Evolutionary conservation across 352 stramenopile species (phyloP).

Genomic region (Globisporangium heterothallicum): DNA sequence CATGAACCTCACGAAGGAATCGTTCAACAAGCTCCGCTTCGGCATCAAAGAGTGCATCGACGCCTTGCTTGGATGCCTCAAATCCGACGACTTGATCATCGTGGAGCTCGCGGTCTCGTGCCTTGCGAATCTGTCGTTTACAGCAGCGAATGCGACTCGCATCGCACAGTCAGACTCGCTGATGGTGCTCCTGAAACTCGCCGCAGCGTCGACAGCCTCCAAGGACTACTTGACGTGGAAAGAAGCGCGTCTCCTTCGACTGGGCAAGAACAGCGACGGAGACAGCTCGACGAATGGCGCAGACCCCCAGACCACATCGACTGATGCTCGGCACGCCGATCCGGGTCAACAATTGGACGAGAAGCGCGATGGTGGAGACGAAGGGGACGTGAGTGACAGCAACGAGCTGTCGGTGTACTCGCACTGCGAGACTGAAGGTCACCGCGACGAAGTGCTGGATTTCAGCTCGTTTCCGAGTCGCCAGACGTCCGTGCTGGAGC

Average conservation of each 20-base stretch:
- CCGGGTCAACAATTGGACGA: background rate
- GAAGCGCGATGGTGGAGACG: slow-evolving; percentile 8
- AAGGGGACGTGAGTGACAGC: slow-evolving; percentile 5
- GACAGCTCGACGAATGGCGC: background rate
- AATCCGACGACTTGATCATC: slow-evolving; percentile 55
- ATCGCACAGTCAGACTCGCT: slow-evolving; percentile 43
- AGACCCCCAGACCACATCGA: background rate
- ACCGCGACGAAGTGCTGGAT: slow-evolving; percentile 32
- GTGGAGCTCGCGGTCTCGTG: slow-evolving; percentile 59
- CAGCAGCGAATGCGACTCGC: slow-evolving; percentile 28
- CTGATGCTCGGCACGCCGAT: background rate
- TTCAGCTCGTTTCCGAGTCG: slow-evolving; percentile 55
- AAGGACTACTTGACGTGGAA: slow-evolving; percentile 59
- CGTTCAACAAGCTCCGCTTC: slow-evolving; percentile 76
- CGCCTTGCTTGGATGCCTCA: slow-evolving; percentile 40
- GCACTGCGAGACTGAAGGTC: slow-evolving; percentile 6
- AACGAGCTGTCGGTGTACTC: slow-evolving; percentile 10
- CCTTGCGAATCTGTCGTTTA: slow-evolving; percentile 66
- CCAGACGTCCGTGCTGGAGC: slow-evolving; percentile 56
- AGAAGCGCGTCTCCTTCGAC: slow-evolving; percentile 19
- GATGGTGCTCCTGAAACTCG: slow-evolving; percentile 40
- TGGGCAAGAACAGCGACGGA: slow-evolving; percentile 9
- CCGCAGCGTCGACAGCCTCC: slow-evolving; percentile 28
- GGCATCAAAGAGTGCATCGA: slow-evolving; percentile 49
- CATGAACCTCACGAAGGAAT: slow-evolving; percentile 62